phyloP scores from a whole-genome alignment of 192 early-diverging fungal species.

The Linnemannia elongata region DNA sequence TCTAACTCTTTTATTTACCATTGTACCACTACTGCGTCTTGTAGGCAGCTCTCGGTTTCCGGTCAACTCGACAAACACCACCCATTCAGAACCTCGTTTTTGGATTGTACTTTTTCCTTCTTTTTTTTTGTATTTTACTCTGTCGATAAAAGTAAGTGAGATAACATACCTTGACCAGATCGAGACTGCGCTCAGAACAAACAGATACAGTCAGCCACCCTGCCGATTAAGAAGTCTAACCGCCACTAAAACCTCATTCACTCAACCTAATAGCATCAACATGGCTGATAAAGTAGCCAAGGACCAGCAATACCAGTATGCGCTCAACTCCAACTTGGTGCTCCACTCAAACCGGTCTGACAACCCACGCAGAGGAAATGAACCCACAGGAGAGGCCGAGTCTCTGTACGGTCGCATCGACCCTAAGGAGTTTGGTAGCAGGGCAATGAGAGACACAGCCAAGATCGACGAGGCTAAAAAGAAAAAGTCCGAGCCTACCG shows the following conservation, averaged over 20 bases:
- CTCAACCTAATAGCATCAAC: slow-evolving; percentile 3
- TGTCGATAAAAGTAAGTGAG: not conserved
- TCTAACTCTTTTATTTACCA: not conserved
- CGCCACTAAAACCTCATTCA: not conserved
- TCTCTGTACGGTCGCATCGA: slow-evolving; percentile 90
- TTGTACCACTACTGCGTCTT: not conserved
- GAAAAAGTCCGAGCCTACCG: slow-evolving; percentile 65
- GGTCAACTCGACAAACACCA: not conserved
- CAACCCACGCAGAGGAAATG: slow-evolving; percentile 86
- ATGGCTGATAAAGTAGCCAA: slow-evolving; percentile 79
- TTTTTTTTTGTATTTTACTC: slow-evolving; percentile 3
- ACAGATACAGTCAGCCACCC: not conserved
- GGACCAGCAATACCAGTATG: slow-evolving; percentile 83
- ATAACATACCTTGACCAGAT: not conserved
- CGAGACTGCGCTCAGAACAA: not conserved
- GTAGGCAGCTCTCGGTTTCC: not conserved
- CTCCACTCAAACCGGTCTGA: slow-evolving; percentile 90
- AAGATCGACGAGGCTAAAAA: slow-evolving; percentile 76
- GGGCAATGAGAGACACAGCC: slow-evolving; percentile 76
- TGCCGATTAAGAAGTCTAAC: not conserved
- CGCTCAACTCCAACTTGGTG: slow-evolving; percentile 96
- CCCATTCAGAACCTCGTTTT: not conserved
- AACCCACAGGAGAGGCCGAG: slow-evolving; percentile 96
- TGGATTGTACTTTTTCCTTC: slow-evolving; percentile 2
- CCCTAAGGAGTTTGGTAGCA: slow-evolving; percentile 86